Conservation (phyloP, 306 rosid species). For the Quercus mongolica region DNA sequence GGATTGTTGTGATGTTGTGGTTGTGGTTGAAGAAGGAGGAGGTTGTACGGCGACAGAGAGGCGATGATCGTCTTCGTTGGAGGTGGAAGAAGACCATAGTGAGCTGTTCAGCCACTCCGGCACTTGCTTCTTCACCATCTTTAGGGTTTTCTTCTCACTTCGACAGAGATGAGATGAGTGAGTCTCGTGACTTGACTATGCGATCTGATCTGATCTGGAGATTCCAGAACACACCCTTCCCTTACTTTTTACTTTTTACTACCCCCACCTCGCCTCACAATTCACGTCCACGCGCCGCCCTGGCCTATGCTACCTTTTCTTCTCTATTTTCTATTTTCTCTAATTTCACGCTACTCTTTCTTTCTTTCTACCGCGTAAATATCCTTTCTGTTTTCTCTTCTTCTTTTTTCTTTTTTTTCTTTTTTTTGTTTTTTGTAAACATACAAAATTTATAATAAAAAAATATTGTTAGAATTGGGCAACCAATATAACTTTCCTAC, state of each 20-base stretch:
- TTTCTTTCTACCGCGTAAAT: not conserved
- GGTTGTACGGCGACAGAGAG: constrained; percentile 33
- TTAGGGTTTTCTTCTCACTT: constrained; percentile 22
- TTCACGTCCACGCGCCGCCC: not conserved
- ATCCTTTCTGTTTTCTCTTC: not conserved
- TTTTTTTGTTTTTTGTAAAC: not conserved
- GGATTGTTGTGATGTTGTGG: not conserved
- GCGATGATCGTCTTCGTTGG: constrained; percentile 46
- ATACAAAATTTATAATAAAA: too few relatives aligned
- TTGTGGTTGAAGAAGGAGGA: constrained; percentile 44
- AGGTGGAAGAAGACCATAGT: constrained; percentile 65
- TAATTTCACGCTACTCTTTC: not conserved
- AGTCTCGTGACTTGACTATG: too few relatives aligned
- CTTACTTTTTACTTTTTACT: not conserved
- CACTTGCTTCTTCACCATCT: constrained; percentile 78
- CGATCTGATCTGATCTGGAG: too few relatives aligned
- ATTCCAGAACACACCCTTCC: too few relatives aligned
- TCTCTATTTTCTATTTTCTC: not conserved
- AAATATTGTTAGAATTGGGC: too few relatives aligned
- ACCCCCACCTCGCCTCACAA: not conserved
- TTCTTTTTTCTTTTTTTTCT: not conserved
- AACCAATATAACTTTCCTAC: too few relatives aligned
- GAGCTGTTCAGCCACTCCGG: constrained; percentile 99
- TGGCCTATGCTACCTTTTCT: not conserved
- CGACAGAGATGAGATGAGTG: too few relatives aligned